Percentiles rank a stretch among this genome's conserved stretches.
Evolutionary conservation across 257 asterid genomes (phyloP).

Genomic region (Verbascum thapsus): DNA sequence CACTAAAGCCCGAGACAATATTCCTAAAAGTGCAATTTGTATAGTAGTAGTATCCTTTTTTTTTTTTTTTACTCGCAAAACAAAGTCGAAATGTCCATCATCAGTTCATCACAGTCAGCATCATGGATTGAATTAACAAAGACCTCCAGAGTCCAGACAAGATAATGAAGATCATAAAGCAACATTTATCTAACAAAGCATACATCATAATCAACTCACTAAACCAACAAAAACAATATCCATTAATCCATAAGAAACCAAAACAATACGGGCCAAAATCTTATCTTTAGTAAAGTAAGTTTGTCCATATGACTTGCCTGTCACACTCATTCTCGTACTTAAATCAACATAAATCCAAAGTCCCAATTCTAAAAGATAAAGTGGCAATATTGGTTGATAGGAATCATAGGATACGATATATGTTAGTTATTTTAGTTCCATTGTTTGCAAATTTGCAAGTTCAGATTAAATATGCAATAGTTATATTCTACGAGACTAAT

Average conservation of each 20-base stretch:
- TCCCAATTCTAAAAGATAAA: not conserved
- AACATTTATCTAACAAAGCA: not conserved
- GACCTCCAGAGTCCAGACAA: conserved; percentile 15
- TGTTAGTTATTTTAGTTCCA: no score
- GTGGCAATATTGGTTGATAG: no score
- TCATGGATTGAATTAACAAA: conserved; percentile 17
- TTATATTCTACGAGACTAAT: no score
- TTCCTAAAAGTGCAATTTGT: not conserved
- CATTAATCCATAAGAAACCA: not conserved
- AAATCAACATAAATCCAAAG: conserved; percentile 7
- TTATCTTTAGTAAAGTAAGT: conserved; percentile 26
- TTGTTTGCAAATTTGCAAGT: no score
- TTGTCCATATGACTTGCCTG: conserved; percentile 10
- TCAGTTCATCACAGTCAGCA: conserved; percentile 20
- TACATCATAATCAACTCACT: conserved; percentile 24
- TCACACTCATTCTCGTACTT: conserved; percentile 9
- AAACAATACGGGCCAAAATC: conserved; percentile 18
- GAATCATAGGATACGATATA: no score
- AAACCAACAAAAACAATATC: conserved; percentile 3
- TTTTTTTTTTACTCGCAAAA: not conserved
- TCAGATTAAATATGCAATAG: no score
- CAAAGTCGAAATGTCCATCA: not conserved
- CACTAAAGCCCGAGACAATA: conserved; percentile 17
- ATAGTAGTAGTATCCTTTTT: not conserved
- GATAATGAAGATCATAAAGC: not conserved